phyloP scores from a whole-genome alignment of 495 filamentous ascomycete genomes.

The Clavariopsis aquatica region DNA sequence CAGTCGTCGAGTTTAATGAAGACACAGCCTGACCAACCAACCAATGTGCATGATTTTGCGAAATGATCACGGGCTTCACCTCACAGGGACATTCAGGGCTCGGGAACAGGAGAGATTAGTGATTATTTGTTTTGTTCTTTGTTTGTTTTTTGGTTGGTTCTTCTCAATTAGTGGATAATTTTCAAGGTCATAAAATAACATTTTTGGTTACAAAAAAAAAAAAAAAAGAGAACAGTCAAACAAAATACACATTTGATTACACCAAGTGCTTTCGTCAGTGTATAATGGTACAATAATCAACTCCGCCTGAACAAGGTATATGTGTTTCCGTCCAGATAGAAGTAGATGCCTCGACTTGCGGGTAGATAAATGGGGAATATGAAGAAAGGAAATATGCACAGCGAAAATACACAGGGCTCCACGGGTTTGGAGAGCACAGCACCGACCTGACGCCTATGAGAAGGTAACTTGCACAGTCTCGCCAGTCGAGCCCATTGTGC shows the following conservation, averaged over 20 bases:
- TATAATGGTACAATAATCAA: conserved; percentile 9
- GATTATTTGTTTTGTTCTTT: too few relatives aligned
- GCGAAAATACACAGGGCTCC: conserved; percentile 5
- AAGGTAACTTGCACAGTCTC: conserved; percentile 25
- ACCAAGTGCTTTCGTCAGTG: background rate
- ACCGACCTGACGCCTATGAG: conserved; percentile 4
- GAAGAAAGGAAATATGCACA: conserved; percentile 14
- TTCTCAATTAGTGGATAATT: too few relatives aligned
- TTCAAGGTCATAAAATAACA: too few relatives aligned
- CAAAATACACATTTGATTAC: conserved; percentile 17
- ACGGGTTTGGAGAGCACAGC: background rate
- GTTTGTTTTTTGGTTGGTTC: too few relatives aligned
- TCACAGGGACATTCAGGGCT: background rate
- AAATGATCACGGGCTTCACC: conserved; percentile 4
- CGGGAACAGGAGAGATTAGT: conserved; percentile 26
- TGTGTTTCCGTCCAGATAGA: background rate
- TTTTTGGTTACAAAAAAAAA: too few relatives aligned
- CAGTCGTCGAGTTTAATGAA: too few relatives aligned
- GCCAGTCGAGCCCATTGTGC: background rate
- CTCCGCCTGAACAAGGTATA: background rate
- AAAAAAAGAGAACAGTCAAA: conserved; percentile 33
- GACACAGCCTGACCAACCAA: too few relatives aligned
- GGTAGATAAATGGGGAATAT: conserved; percentile 1
- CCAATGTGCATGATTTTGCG: conserved; percentile 16
- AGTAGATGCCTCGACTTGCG: background rate